Evolutionary conservation across 192 early-diverging fungal genomes (phyloP).

Genomic region (Chytriomyces confervae): DNA sequence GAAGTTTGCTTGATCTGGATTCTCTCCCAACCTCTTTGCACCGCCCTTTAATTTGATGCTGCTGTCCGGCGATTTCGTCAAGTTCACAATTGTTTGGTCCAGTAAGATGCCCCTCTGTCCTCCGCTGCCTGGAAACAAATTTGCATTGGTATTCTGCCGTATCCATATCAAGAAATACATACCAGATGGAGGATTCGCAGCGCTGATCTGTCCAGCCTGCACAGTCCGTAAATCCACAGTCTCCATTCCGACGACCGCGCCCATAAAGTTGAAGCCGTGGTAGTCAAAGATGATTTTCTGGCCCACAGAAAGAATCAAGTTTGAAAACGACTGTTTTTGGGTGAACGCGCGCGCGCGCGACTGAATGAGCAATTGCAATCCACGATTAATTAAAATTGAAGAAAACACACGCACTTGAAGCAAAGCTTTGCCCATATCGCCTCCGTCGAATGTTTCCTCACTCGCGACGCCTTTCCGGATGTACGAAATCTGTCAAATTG

Average conservation of each 20-base stretch:
- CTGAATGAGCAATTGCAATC: conserved; percentile 24
- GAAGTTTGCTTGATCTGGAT: no score
- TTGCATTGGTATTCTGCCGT: neutral
- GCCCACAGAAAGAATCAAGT: conserved; percentile 79
- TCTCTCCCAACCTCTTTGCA: conserved; percentile 50
- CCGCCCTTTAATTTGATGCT: conserved; percentile 76
- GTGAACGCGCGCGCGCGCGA: conserved; percentile 28
- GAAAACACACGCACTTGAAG: conserved; percentile 28
- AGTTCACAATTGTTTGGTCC: conserved; percentile 69
- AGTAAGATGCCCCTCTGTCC: conserved; percentile 74
- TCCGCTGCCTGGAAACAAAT: neutral
- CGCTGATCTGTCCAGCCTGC: conserved; percentile 32
- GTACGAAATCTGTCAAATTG: conserved; percentile 20
- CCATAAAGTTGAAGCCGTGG: conserved; percentile 70
- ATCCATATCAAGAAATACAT: neutral
- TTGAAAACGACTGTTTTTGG: conserved; percentile 64
- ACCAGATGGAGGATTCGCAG: neutral
- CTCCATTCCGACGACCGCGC: conserved; percentile 55
- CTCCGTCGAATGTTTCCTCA: conserved; percentile 71
- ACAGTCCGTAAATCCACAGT: conserved; percentile 64
- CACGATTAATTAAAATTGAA: conserved; percentile 13
- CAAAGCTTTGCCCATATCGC: conserved; percentile 73
- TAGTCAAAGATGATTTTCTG: conserved; percentile 85
- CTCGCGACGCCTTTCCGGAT: conserved; percentile 39
- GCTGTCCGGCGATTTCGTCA: conserved; percentile 74